A percentile compares a stretch with the other conserved stretches of the same genome.
Evolutionary conservation across 805 yeast species (phyloP).

Genomic region (Myxozyma neglecta): DNA sequence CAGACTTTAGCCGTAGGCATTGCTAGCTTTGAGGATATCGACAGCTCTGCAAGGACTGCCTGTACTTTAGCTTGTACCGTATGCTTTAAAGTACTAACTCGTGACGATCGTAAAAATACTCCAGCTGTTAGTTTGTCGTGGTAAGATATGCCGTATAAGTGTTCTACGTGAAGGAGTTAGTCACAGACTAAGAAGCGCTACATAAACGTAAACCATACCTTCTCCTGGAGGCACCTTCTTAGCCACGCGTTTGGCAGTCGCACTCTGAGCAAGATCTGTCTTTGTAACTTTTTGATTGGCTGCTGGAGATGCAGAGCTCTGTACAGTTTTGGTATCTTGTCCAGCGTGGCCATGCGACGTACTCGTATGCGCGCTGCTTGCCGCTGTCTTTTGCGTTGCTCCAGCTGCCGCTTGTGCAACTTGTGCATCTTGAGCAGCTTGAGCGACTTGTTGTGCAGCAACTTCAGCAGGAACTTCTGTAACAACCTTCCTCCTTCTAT

Average conservation of each 20-base stretch:
- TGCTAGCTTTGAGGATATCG: conserved; percentile 70
- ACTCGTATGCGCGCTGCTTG: neutral
- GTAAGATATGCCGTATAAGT: conserved; percentile 75
- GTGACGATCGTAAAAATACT: conserved; percentile 75
- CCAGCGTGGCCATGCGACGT: neutral
- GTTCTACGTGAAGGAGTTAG: conserved; percentile 46
- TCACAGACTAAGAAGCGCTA: neutral
- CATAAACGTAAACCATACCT: neutral
- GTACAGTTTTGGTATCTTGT: neutral
- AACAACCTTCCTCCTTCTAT: conserved; percentile 43
- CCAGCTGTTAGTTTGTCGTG: conserved; percentile 66
- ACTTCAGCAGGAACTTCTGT: conserved; percentile 37
- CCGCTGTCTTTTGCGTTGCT: neutral
- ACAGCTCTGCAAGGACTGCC: conserved; percentile 71
- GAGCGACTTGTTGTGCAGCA: conserved; percentile 13
- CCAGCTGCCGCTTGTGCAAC: neutral
- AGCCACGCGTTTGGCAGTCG: conserved; percentile 23
- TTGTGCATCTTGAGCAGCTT: neutral
- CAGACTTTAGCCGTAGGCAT: conserved; percentile 83
- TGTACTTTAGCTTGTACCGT: conserved; percentile 63
- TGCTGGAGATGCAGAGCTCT: neutral
- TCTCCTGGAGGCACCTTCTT: conserved; percentile 26
- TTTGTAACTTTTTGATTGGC: conserved; percentile 10
- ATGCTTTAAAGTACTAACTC: conserved; percentile 76
- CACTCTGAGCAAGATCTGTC: conserved; percentile 23